Percentiles rank a stretch among this genome's conserved stretches.
These are phyloP conservation scores for button mushroom (Agaricus bisporus) DNA, from an alignment of 768 basidiomycete genomes.

Conservation along the genomic window DNA sequence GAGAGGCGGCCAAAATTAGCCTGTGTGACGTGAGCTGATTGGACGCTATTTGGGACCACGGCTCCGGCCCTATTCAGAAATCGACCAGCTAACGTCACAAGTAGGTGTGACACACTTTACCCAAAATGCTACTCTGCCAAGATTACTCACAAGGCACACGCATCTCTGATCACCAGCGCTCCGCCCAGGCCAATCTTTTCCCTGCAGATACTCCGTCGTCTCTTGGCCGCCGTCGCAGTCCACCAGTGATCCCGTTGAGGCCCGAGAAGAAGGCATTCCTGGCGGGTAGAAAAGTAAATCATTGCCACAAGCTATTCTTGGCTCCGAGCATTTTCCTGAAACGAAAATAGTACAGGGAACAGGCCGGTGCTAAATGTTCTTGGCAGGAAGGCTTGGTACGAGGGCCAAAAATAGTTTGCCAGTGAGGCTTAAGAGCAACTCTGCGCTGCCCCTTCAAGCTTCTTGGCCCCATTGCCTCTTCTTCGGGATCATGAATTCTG, in stretches of 20 bases:
- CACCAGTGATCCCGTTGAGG: not conserved
- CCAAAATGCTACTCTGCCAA: constrained; percentile 8
- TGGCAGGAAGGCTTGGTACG: constrained; percentile 42
- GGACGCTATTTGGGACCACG: constrained; percentile 27
- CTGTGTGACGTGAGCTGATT: constrained; percentile 15
- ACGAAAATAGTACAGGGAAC: constrained; percentile 35
- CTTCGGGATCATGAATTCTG: constrained; percentile 29
- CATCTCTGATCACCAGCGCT: constrained; percentile 1
- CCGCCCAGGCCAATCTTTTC: not conserved
- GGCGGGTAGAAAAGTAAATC: not conserved
- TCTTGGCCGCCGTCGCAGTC: not conserved
- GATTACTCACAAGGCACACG: constrained; percentile 16
- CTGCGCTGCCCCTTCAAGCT: constrained; percentile 27
- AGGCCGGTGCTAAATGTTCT: constrained; percentile 23
- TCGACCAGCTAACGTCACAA: constrained; percentile 6
- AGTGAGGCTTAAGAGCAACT: constrained; percentile 40
- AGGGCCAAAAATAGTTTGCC: constrained; percentile 39
- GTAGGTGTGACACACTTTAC: constrained; percentile 16
- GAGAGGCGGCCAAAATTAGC: constrained; percentile 20
- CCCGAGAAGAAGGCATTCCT: not conserved
- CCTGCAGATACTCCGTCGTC: not conserved
- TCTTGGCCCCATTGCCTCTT: constrained; percentile 33
- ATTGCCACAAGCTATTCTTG: constrained; percentile 17
- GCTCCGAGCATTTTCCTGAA: constrained; percentile 26
- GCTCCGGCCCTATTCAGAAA: constrained; percentile 15